Evolutionary conservation across 2,329 filamentous ascomycete genomes (phyloP).

Genomic region (Phyllosticta citriasiana): DNA sequence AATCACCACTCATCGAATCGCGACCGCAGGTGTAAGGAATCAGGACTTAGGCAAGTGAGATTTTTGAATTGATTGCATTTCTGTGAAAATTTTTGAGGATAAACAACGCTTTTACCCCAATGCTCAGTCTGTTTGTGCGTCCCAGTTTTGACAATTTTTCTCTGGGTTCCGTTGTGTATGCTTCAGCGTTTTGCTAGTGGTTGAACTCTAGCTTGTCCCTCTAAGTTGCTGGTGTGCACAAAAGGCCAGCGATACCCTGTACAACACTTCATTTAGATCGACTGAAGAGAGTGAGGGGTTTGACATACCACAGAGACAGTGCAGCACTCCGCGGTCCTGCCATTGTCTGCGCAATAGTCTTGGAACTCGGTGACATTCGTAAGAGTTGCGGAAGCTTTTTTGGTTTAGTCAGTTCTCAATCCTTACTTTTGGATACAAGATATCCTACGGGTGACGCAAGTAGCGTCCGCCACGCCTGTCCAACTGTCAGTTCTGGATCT

Average conservation of each 20-base stretch:
- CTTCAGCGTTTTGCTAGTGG: neutral
- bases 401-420: neutral
- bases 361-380: neutral
- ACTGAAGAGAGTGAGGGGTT: neutral
- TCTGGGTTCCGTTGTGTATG: neutral
- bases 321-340: conserved; percentile 7
- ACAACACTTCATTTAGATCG: neutral
- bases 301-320: conserved; percentile 3
- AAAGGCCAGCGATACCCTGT: conserved; percentile 1
- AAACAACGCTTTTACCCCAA: neutral
- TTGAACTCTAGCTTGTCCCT: neutral
- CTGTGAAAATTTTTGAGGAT: neutral
- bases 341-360: neutral
- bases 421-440: neutral
- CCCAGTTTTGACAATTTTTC: neutral
- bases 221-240: neutral
- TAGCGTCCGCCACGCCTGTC: conserved; percentile 1
- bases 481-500: neutral
- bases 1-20: neutral
- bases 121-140: neutral
- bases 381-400: neutral
- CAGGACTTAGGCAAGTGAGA: neutral
- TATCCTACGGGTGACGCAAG: neutral
- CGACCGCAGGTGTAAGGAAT: neutral
- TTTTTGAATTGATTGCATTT: neutral